Base-by-base conservation (phyloP, 1,139 yeast species). In the Scheffersomyces quercinus region DNA sequence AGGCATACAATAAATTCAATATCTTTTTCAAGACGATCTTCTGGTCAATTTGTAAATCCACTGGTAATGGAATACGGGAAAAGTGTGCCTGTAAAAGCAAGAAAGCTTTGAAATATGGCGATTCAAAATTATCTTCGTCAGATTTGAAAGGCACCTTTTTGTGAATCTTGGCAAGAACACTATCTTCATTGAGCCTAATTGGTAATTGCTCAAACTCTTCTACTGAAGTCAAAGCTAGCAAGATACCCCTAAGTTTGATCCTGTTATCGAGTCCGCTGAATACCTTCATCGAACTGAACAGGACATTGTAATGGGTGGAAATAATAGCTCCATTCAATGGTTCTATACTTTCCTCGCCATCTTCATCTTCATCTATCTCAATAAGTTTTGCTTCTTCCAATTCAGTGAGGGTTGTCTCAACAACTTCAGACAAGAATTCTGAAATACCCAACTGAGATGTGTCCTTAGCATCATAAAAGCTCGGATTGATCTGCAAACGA, bases 21-120 rank as follows among this genome's bases (percentile, higher is more conserved):
- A 80, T 64, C 38, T 66, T 75, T 28, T 68, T 66, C 13, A 90
- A 59, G 2, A 90, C 75, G 2, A 59, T 30, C 31, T 68, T 64
- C 58, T 82, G 79, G 58, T 88, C 97, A 1, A 68, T 60, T 1
- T 66, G 70, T 36, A 88, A 65, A 40, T 88, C 96, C 2, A 75
- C 68, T 0, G 86, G 80, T 4, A 73, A 49, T 2, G 65, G 59
- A 3, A 85, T 49, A 42, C 97, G 70, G 2, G 91, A 80, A 45
- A 91, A 79, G 59, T 91, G 90, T 0, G 96, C 89, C 62, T 91
- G 97, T 11, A 90, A 58, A 36, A 91, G 65, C 16, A 89, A 68
- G 56, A 88, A 88, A 0, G 89, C 80, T 59, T 91, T 91, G 61
- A 81, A 77, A 14, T 74, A 70, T 0, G 90, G 82, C 0, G 87